These are phyloP conservation scores for Sodiomyces alkalinus DNA, from an alignment of 2,329 filamentous ascomycete genomes.

Conservation along the genomic window DNA sequence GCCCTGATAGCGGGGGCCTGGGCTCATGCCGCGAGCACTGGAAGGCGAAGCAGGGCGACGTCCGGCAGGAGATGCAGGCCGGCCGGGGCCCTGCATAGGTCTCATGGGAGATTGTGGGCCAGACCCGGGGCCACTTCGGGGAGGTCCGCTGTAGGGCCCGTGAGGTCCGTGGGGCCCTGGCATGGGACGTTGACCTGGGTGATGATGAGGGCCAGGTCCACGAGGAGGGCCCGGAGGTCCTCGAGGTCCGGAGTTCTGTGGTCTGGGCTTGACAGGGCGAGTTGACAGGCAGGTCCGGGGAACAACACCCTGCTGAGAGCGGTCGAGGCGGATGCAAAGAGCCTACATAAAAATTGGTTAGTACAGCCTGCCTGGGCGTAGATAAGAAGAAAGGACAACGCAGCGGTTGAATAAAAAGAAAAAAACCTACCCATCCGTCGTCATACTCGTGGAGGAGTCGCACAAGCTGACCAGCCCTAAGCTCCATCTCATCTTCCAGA, in stretches of 20 bases:
- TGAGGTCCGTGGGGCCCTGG: constrained; percentile 21
- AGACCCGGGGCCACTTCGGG: constrained; percentile 11
- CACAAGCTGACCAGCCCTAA: constrained; percentile 70
- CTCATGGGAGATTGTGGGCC: constrained; percentile 19
- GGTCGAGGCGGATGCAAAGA: constrained; percentile 80
- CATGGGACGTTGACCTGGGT: constrained; percentile 21
- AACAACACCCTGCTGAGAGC: constrained; percentile 81
- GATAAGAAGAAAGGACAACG: no score
- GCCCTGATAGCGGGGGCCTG: constrained; percentile 22
- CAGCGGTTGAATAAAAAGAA: background rate
- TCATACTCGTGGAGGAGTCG: constrained; percentile 91
- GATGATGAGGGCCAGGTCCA: constrained; percentile 16
- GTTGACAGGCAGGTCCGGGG: constrained; percentile 89
- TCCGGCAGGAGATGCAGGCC: constrained; percentile 27
- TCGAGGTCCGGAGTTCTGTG: constrained; percentile 22
- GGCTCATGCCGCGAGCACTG: constrained; percentile 20
- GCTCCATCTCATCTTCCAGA: constrained; percentile 78
- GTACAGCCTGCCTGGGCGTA: no score
- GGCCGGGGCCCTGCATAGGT: constrained; percentile 15
- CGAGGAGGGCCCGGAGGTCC: constrained; percentile 10
- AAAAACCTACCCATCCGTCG: constrained; percentile 77
- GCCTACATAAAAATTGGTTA: constrained; percentile 45
- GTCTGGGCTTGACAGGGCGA: constrained; percentile 75
- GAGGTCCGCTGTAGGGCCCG: constrained; percentile 8
- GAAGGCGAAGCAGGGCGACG: constrained; percentile 17